Conservation (phyloP, 495 filamentous ascomycete species). For the Penicilliopsis zonata region DNA sequence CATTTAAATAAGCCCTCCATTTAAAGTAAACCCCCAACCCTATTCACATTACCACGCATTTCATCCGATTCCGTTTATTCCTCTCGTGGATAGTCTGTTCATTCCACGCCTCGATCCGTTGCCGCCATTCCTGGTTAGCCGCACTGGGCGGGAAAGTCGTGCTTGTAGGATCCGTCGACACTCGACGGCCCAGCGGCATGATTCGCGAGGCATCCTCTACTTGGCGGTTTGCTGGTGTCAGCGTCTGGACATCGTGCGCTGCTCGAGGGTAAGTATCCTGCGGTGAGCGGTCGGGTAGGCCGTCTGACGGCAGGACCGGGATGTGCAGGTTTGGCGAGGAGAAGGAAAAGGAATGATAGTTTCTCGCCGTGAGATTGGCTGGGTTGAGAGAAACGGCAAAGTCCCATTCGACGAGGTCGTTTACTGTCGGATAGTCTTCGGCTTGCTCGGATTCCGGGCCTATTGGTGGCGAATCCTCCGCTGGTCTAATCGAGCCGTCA, state of each 20-base stretch:
- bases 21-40: too few species aligned
- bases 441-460: not conserved
- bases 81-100: conserved; percentile 29
- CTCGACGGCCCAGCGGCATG: conserved; percentile 19
- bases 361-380: not conserved
- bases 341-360: conserved; percentile 22
- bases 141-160: conserved; percentile 12
- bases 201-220: conserved; percentile 10
- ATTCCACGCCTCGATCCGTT: conserved; percentile 23
- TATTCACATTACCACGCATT: conserved; percentile 28
- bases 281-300: conserved; percentile 7
- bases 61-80: conserved; percentile 18
- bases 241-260: conserved; percentile 10
- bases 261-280: conserved; percentile 5
- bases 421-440: not conserved
- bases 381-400: not conserved
- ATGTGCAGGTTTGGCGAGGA: conserved; percentile 28
- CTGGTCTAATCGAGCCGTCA: not conserved
- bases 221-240: conserved; percentile 1
- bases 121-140: conserved; percentile 27
- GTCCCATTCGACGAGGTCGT: not conserved
- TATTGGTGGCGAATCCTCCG: not conserved
- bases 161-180: conserved; percentile 25
- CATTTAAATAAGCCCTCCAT: too few species aligned
- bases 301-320: conserved; percentile 1